phyloP scores from a whole-genome alignment of 345 rosid genomes.

The Populus deltoides region DNA sequence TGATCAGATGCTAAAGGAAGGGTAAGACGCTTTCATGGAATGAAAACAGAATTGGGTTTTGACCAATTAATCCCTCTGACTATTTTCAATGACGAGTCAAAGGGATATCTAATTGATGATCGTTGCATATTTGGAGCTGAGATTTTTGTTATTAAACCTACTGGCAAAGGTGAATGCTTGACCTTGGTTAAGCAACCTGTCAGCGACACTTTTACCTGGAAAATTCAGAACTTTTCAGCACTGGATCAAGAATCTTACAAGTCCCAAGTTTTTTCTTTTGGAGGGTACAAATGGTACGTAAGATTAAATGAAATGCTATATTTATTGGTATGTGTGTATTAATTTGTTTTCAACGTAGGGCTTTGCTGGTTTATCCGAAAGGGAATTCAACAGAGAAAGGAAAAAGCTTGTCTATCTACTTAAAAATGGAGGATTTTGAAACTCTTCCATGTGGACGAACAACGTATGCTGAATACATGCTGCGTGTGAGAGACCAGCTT shows the following conservation, averaged over 20 bases:
- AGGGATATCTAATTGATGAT: conserved; percentile 10
- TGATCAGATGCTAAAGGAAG: neutral
- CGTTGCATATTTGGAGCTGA: conserved; percentile 19
- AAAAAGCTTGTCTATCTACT: neutral
- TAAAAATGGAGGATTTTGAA: neutral
- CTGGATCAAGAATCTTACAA: no score
- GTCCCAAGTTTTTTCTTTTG: neutral
- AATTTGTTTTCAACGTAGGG: neutral
- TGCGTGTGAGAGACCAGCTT: neutral
- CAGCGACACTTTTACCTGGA: neutral
- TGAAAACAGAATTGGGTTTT: neutral
- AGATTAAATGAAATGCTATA: neutral
- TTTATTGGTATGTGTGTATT: no score
- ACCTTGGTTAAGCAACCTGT: neutral
- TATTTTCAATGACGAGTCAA: neutral
- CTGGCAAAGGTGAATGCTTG: neutral
- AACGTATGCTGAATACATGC: neutral
- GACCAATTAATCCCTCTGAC: neutral
- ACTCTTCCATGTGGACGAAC: neutral
- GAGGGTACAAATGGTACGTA: conserved; percentile 7
- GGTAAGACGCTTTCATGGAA: neutral
- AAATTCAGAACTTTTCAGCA: neutral
- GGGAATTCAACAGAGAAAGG: neutral
- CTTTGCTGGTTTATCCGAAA: neutral
- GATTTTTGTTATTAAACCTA: neutral